Conservation (phyloP, 2,329 filamentous ascomycete genomes). For the Fonsecaea multimorphosa region DNA sequence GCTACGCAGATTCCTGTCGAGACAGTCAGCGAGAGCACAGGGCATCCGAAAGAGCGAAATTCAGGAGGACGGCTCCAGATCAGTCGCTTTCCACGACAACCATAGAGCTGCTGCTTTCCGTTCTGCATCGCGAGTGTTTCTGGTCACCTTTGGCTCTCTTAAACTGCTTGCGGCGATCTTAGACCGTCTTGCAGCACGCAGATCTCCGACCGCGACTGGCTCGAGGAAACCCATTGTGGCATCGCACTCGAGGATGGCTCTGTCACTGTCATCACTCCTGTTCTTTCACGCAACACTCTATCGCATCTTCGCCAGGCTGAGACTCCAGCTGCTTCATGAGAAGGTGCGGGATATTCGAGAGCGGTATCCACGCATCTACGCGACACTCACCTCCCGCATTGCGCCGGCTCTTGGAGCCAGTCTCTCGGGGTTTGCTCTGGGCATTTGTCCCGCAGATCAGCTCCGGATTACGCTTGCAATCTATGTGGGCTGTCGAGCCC, state of each 20-base stretch:
- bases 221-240: slow-evolving; percentile 51
- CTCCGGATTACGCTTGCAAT: slow-evolving; percentile 81
- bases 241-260: slow-evolving; percentile 75
- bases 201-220: slow-evolving; percentile 42
- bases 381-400: slow-evolving; percentile 78
- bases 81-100: slow-evolving; percentile 56
- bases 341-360: slow-evolving; percentile 79
- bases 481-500: slow-evolving; percentile 77
- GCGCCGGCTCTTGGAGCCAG: slow-evolving; percentile 91
- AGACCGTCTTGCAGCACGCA: slow-evolving; percentile 27
- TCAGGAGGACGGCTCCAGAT: neutral
- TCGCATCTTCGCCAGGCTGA: slow-evolving; percentile 83
- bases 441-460: slow-evolving; percentile 73
- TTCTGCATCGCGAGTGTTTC: slow-evolving; percentile 73
- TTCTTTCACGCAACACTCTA: slow-evolving; percentile 88
- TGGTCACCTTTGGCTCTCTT: slow-evolving; percentile 66
- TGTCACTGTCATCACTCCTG: slow-evolving; percentile 83
- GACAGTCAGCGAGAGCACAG: neutral
- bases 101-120: slow-evolving; percentile 74
- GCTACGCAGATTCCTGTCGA: slow-evolving; percentile 21
- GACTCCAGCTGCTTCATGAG: slow-evolving; percentile 78
- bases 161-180: slow-evolving; percentile 54
- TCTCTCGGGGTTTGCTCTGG: slow-evolving; percentile 81
- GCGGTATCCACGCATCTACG: slow-evolving; percentile 78
- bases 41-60: neutral